Conservation (phyloP, 179 eudicot genomes). For the Silene coronaria region DNA sequence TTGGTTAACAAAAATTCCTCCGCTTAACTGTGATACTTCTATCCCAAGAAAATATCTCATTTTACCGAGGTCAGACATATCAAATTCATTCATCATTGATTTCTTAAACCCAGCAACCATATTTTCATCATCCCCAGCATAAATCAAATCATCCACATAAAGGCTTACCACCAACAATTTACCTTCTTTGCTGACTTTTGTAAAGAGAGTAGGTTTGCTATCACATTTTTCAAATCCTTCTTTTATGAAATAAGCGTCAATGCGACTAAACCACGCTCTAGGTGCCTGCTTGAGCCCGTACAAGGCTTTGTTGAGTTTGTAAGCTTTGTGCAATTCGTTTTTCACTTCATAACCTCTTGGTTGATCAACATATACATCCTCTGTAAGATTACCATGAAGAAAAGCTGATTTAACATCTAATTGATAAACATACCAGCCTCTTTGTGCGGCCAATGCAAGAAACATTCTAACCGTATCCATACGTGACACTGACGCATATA, state of each 20-base stretch:
- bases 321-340: not conserved
- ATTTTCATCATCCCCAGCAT: not conserved
- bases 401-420: constrained; percentile 4
- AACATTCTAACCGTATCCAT: not conserved
- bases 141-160: constrained; percentile 11
- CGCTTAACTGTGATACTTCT: not conserved
- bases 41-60: not conserved
- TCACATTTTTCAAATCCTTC: not conserved
- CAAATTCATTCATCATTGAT: not conserved
- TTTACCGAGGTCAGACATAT: not conserved
- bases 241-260: constrained; percentile 12
- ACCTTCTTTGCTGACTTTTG: not conserved
- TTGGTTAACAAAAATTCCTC: not conserved
- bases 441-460: not conserved
- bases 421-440: not conserved
- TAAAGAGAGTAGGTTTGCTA: constrained; percentile 15
- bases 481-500: not conserved
- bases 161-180: constrained; percentile 3
- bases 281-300: constrained; percentile 12
- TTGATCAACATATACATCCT: constrained; percentile 3
- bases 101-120: not conserved
- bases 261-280: constrained; percentile 15
- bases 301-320: not conserved
- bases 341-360: constrained; percentile 6
- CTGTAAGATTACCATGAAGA: not conserved